Base-by-base conservation (phyloP, 139 green algal genomes). In the Closterium sp. region DNA sequence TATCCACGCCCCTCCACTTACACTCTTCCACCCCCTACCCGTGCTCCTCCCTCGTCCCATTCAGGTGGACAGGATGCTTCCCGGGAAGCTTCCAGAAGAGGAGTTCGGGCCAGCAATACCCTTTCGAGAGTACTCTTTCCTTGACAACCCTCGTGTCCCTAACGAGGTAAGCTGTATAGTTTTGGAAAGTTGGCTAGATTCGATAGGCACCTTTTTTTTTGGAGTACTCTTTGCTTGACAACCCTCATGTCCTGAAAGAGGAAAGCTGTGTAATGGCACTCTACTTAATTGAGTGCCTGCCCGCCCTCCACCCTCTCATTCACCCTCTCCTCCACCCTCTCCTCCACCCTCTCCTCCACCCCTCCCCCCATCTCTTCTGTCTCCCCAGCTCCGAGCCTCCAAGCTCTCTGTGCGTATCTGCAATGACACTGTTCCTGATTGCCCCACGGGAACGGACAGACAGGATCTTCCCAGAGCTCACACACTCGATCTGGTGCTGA, bases 201-300 rank as follows among this genome's bases (percentile, higher is more conserved):
- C 28, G 84, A 10, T 2, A 28, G 19, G 0, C 42, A 22, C 9
- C 89, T 11, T 28, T 34, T 1, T 96, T 97, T 93, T 89, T 96
- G 38, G 97, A 98, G 95, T 95, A 96, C 94, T 96, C 95, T 31
- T 97, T 98, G 86, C 92, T 98, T 30, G 94, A 96, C 24, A 97
- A 97, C 86, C 94, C 95, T 0, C 90, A 92, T 13, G 91, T 94
- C 88, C 92, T 73, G 1, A 42, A 34, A 4, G 89, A 22, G 45
- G 89, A 93, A 13, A 91, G 92, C 29, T 87, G 34, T 42, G 34
- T 42, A 42, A 42, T 42, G 34, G 34, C 34, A 42, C 34, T 42
- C 34, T 42, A 42, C 34, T 42, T 42, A 10, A 42, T 42, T 42
- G 34, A 42, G 34, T 50, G 38, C 38, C 3, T 11, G 38, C 38